Percentiles rank a stretch among this genome's conserved stretches.
Evolutionary conservation across 345 rosid species (phyloP).

Genomic region (Arabis hirsuta): DNA sequence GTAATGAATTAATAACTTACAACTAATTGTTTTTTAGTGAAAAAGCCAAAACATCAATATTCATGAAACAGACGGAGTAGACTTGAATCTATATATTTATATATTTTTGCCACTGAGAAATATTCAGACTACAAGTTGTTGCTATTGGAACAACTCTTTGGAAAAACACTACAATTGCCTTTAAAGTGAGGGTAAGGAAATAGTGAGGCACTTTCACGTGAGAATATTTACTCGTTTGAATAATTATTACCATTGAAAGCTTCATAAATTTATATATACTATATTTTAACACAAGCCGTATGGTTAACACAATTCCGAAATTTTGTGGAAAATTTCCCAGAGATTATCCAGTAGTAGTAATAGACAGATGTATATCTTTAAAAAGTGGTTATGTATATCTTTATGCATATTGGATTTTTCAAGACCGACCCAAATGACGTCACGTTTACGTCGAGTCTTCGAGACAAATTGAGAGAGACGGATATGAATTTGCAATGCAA

Average conservation of each 20-base stretch:
- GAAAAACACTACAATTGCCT: conserved; percentile 15
- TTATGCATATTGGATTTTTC: neutral
- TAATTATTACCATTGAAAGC: conserved; percentile 7
- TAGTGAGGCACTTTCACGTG: conserved; percentile 17
- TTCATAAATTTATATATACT: neutral
- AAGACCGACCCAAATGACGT: neutral
- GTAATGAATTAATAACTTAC: no score
- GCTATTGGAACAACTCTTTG: neutral
- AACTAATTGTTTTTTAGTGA: no score
- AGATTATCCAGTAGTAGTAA: neutral
- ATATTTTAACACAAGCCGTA: conserved; percentile 15
- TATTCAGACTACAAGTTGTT: conserved; percentile 12
- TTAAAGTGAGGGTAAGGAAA: conserved; percentile 24
- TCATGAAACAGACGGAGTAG: no score
- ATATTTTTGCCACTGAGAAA: neutral
- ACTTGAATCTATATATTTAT: neutral
- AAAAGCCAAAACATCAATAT: no score
- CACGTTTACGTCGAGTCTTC: conserved; percentile 21
- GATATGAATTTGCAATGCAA: conserved; percentile 2
- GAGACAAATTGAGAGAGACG: neutral
- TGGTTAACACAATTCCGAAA: conserved; percentile 11
- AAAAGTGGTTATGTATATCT: neutral
- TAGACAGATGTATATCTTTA: neutral
- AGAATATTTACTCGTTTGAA: conserved; percentile 10
- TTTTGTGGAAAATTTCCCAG: conserved; percentile 6